Conservation (phyloP, 495 filamentous ascomycete species). For the Pyrenopolyporus hunteri region DNA sequence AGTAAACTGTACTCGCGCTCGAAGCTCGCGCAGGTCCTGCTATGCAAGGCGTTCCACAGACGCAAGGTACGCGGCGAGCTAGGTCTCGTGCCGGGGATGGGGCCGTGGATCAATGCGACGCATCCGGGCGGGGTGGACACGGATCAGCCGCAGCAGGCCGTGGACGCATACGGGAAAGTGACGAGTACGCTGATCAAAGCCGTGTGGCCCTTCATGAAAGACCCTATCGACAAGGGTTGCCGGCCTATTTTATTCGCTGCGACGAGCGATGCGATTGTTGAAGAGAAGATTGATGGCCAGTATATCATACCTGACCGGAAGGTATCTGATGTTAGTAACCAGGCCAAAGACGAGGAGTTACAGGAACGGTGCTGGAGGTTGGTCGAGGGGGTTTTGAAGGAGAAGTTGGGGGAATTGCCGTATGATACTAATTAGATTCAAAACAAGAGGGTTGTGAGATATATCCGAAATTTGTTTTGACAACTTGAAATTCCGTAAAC, state of each 20-base stretch:
- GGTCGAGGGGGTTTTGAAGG: conserved; percentile 46
- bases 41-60: conserved; percentile 41
- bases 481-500: too few species aligned
- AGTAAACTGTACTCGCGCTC: conserved; percentile 59
- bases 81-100: conserved; percentile 17
- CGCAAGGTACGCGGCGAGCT: conserved; percentile 46
- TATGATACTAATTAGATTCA: background rate
- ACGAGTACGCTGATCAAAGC: conserved; percentile 49
- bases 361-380: conserved; percentile 50
- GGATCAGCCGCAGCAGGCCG: conserved; percentile 58
- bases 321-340: conserved; percentile 48
- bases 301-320: conserved; percentile 63
- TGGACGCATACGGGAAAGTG: conserved; percentile 57
- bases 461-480: too few species aligned
- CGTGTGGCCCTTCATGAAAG: conserved; percentile 56
- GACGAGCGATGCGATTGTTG: conserved; percentile 51
- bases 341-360: conserved; percentile 48
- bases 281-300: conserved; percentile 54
- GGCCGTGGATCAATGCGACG: conserved; percentile 53
- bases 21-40: conserved; percentile 63
- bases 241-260: conserved; percentile 57
- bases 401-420: conserved; percentile 37
- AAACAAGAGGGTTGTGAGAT: background rate
- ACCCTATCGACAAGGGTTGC: conserved; percentile 55
- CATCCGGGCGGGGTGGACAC: conserved; percentile 60